phyloP scores from a whole-genome alignment of 2,329 filamentous ascomycete species.

The Zymoseptoria brevis region DNA sequence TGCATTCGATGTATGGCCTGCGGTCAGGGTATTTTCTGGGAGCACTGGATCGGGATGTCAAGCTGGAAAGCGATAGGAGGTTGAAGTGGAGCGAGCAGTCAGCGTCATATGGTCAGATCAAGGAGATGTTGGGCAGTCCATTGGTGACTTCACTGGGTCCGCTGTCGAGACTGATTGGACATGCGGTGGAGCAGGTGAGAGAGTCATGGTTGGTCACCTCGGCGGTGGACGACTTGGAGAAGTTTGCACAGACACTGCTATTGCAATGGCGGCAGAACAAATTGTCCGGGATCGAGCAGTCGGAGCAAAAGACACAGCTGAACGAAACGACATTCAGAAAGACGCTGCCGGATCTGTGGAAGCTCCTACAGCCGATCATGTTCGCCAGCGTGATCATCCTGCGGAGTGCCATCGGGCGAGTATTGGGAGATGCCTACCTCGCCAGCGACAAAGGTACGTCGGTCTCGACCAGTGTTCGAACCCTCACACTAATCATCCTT shows the following conservation, averaged over 20 bases:
- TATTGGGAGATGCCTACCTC: conserved; percentile 49
- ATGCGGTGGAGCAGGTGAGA: conserved; percentile 52
- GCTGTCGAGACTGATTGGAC: conserved; percentile 56
- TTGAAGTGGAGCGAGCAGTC: conserved; percentile 58
- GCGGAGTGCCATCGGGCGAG: conserved; percentile 63
- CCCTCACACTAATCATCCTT: neutral
- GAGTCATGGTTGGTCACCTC: conserved; percentile 43
- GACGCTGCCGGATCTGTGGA: conserved; percentile 65
- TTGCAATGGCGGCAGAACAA: conserved; percentile 68
- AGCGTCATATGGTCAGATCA: conserved; percentile 53
- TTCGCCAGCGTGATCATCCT: conserved; percentile 68
- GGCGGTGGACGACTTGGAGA: conserved; percentile 57
- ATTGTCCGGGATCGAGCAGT: conserved; percentile 62
- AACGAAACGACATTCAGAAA: conserved; percentile 56
- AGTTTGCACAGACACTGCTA: conserved; percentile 58
- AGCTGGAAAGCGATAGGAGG: conserved; percentile 43
- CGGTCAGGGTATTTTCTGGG: conserved; percentile 68
- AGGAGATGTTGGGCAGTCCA: conserved; percentile 52
- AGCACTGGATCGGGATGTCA: conserved; percentile 59
- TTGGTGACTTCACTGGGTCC: conserved; percentile 61
- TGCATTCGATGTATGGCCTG: conserved; percentile 64
- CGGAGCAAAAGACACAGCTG: conserved; percentile 56
- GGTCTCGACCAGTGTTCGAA: neutral
- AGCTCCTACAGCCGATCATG: conserved; percentile 63
- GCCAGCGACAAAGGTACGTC: conserved; percentile 45